These are phyloP conservation scores for Zarea fungicola DNA, from an alignment of 2,329 filamentous ascomycete species.

Conservation along the genomic window DNA sequence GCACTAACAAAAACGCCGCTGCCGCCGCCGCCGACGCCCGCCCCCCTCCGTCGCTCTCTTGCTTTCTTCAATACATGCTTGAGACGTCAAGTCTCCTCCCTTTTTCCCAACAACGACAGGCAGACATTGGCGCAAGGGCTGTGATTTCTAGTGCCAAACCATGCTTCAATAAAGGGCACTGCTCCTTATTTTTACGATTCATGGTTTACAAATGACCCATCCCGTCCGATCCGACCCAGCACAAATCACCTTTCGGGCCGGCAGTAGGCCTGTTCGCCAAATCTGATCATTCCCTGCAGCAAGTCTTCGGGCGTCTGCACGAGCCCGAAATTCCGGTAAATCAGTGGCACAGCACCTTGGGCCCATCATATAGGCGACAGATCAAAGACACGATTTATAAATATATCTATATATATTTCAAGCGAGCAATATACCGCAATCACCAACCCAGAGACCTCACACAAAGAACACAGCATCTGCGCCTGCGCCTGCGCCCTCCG, in stretches of 20 bases:
- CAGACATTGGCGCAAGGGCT: not conserved
- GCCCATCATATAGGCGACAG: no score
- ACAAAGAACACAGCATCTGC: not conserved
- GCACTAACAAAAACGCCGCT: conserved; percentile 1
- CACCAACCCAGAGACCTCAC: not conserved
- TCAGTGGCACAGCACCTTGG: not conserved
- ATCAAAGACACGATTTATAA: no score
- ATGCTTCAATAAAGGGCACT: no score
- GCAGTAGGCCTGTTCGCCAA: conserved; percentile 1
- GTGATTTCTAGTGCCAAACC: no score
- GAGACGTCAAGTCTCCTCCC: conserved; percentile 2
- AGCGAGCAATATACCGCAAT: not conserved
- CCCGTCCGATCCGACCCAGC: conserved; percentile 1
- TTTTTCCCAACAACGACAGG: not conserved
- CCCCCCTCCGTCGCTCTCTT: conserved; percentile 1
- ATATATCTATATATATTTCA: no score
- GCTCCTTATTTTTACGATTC: no score
- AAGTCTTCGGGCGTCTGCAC: not conserved
- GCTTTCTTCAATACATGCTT: not conserved
- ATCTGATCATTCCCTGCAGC: not conserved
- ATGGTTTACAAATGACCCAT: no score
- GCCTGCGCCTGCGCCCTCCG: not conserved
- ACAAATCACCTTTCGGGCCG: not conserved
- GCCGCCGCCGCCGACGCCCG: not conserved
- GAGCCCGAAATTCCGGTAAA: not conserved